Evolutionary conservation across 306 rosid species (phyloP).

Genomic region (Gastrolobium villosum): DNA sequence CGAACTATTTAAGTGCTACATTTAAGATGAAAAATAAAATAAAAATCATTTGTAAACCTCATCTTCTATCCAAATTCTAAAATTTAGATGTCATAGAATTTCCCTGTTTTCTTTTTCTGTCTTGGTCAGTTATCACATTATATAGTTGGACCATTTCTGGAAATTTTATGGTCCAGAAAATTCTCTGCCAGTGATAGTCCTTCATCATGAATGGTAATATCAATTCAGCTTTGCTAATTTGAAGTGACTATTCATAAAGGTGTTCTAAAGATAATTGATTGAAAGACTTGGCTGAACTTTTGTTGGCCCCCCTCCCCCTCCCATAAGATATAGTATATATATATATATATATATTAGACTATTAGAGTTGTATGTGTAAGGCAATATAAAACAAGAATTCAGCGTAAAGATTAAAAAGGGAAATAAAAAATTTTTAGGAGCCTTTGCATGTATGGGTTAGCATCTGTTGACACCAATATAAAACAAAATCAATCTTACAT

Average conservation of each 20-base stretch:
- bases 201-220: not conserved
- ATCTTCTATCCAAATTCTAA: not conserved
- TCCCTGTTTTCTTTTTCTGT: not conserved
- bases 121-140: not conserved
- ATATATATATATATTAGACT: not conserved
- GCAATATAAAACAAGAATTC: not conserved
- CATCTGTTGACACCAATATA: not conserved
- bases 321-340: too few relatives aligned
- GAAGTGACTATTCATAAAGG: not conserved
- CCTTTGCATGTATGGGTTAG: not conserved
- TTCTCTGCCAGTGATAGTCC: conserved; percentile 5
- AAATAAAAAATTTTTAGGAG: not conserved
- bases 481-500: conserved; percentile 9
- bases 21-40: conserved; percentile 1
- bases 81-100: conserved; percentile 9
- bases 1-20: conserved; percentile 3
- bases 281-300: too few relatives aligned
- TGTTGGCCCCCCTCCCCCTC: too few relatives aligned
- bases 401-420: not conserved
- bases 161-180: not conserved
- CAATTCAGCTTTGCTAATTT: not conserved
- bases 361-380: not conserved
- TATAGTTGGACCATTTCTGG: not conserved
- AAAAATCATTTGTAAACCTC: conserved; percentile 4
- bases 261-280: not conserved